Base-by-base conservation (phyloP, 202 grass and related monocot genomes). In the Alloteropsis angusta region DNA sequence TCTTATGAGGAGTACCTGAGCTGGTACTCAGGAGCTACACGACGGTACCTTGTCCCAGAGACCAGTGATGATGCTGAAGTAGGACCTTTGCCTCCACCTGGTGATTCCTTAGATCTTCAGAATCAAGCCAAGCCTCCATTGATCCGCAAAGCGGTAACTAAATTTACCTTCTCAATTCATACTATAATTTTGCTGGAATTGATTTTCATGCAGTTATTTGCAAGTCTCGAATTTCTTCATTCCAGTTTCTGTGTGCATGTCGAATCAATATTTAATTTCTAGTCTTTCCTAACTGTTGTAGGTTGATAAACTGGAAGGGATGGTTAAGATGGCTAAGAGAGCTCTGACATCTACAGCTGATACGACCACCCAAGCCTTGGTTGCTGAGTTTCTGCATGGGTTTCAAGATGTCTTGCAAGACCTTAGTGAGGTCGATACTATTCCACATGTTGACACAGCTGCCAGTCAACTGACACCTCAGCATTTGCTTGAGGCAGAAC, bases 391-490 rank as follows among this genome's bases (percentile, higher is more conserved):
- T 32, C 58, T 85, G 48, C 67, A 66, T 85, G 83, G 83, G 7
- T 85, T 79, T 85, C 75, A 79, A 65, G 83, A 85, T 85, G 76
- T 85, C 30, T 42, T 85, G 9, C 83, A 85, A 66, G 83, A 85
- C 41, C 75, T 85, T 72, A 76, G 75, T 4, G 83, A 73, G 83
- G 45, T 58, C 41, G 58, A 54, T 74, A 26, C 58, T 74, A 26
- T n/a, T 72, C 68, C 48, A 74, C 59, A 65, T 58, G 38, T 73
- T 79, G 59, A 72, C 39, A 56, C 47, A 45, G 65, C 18, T 54
- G 35, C 23, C 53, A 74, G 68, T 74, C 35, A 79, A 32, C 42
- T 75, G 22, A 36, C 28, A 44, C 44, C 43, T 84, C 12, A 15
- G 30, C 37, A 55, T 70, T 48, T 80, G 54, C 28, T 48, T 57